Conservation (phyloP, 306 rosid genomes). For the cucumber (Cucumis sativus) region Cucumber_9930_V3 NC_026661.2:700501-701000, state of each 20-base stretch:
- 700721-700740: background rate
- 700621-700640: constrained; percentile 29
- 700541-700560: constrained; percentile 38
- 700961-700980: background rate
- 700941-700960: background rate
- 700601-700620: constrained; percentile 16
- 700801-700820: background rate
- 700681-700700: constrained; percentile 1
- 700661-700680: constrained; percentile 12
- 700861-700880: background rate
- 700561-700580: constrained; percentile 20
- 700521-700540: constrained; percentile 20
- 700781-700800: background rate
- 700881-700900: background rate
- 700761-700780: background rate
- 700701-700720: background rate
- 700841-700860: background rate
- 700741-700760: background rate
- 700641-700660: constrained; percentile 25
- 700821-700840: background rate
- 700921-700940: background rate
- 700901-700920: background rate
- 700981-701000: background rate
- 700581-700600: constrained; percentile 31
- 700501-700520: background rate